Conservation (phyloP, 2,329 filamentous ascomycete species). For the Fusarium illudens region DNA sequence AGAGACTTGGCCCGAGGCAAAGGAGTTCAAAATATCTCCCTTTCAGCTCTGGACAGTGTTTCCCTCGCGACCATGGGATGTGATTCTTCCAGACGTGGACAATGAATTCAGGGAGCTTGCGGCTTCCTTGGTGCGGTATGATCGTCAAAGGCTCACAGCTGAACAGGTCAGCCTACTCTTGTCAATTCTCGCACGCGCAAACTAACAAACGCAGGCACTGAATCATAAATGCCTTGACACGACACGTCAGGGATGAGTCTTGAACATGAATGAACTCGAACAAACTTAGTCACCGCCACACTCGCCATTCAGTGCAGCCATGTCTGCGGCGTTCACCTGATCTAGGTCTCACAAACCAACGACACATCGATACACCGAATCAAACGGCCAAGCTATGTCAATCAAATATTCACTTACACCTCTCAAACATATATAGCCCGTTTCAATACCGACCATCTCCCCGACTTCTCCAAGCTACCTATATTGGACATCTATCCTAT, state of each 20-base stretch:
- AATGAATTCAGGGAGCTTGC: conserved; percentile 71
- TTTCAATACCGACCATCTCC: background rate
- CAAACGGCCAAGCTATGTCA: background rate
- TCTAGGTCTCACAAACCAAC: background rate
- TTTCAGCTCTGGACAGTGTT: conserved; percentile 92
- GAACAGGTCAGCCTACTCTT: conserved; percentile 46
- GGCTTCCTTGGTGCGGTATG: conserved; percentile 73
- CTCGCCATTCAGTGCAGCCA: background rate
- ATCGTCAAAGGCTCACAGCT: conserved; percentile 74
- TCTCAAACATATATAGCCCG: background rate
- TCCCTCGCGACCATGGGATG: conserved; percentile 71
- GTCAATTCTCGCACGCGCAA: background rate
- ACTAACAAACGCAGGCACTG: conserved; percentile 34
- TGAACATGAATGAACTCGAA: background rate
- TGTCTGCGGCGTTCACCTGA: background rate
- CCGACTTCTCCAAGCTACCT: background rate
- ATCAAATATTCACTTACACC: background rate
- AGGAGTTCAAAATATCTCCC: conserved; percentile 73
- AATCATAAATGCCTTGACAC: conserved; percentile 28
- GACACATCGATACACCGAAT: background rate
- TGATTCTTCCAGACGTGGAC: conserved; percentile 70
- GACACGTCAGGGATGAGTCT: too few species aligned
- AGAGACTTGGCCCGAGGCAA: conserved; percentile 85
- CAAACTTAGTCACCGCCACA: background rate
- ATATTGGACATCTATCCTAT: background rate